phyloP scores from a whole-genome alignment of 2,329 filamentous ascomycete genomes.

The Xylaria sp. region DNA sequence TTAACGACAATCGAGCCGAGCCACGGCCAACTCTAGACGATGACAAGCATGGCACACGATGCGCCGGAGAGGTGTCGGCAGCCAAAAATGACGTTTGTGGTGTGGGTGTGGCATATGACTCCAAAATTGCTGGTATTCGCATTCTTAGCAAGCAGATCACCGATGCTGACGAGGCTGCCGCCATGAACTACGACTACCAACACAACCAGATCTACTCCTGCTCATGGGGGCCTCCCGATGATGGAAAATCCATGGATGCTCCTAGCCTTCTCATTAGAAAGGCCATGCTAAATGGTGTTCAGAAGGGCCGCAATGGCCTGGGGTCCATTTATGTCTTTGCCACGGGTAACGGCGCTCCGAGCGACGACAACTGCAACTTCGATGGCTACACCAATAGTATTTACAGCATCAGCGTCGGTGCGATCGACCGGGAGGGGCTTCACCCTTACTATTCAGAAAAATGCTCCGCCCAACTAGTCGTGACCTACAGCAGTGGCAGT shows the following conservation, averaged over 20 bases:
- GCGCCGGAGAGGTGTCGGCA: slow-evolving; percentile 91
- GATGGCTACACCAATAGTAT: slow-evolving; percentile 99
- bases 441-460: slow-evolving; percentile 97
- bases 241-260: slow-evolving; percentile 91
- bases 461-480: slow-evolving; percentile 92
- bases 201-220: slow-evolving; percentile 98
- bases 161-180: slow-evolving; percentile 88
- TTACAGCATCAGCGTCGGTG: slow-evolving; percentile 96
- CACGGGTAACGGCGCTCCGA: slow-evolving; percentile 86
- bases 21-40: slow-evolving; percentile 83
- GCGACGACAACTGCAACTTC: slow-evolving; percentile 97
- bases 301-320: slow-evolving; percentile 80
- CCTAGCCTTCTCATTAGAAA: slow-evolving; percentile 86
- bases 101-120: slow-evolving; percentile 92
- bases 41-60: slow-evolving; percentile 90
- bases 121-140: slow-evolving; percentile 87
- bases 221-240: slow-evolving; percentile 96
- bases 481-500: slow-evolving; percentile 93
- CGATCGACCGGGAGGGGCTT: slow-evolving; percentile 82
- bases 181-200: slow-evolving; percentile 90
- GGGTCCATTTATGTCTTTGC: slow-evolving; percentile 97
- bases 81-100: slow-evolving; percentile 93
- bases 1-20: slow-evolving; percentile 82
- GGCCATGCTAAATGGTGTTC: slow-evolving; percentile 90
- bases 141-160: slow-evolving; percentile 91